phyloP scores from a whole-genome alignment of 2,329 filamentous ascomycete genomes.

The Scedosporium dehoogii region DNA sequence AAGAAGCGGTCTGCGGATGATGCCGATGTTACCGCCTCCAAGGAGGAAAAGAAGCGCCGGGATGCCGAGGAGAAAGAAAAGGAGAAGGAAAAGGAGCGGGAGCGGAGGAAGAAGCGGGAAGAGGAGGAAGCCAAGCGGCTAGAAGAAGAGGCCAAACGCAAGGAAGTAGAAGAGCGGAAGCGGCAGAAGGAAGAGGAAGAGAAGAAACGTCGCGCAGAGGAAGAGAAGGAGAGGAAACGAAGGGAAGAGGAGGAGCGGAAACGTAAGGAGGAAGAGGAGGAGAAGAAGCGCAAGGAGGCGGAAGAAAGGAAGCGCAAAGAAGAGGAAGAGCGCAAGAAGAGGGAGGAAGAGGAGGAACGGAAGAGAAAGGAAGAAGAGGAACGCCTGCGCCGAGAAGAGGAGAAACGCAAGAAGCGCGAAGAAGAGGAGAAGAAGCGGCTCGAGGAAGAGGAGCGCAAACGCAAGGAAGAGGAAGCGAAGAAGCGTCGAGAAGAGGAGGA shows the following conservation, averaged over 20 bases:
- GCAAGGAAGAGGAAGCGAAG: constrained; percentile 15
- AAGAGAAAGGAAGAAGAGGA: constrained; percentile 14
- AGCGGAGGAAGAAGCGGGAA: constrained; percentile 18
- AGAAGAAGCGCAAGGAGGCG: constrained; percentile 24
- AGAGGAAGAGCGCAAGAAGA: constrained; percentile 26
- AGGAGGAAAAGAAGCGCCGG: constrained; percentile 26
- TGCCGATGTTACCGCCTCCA: constrained; percentile 23
- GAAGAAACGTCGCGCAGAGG: constrained; percentile 17
- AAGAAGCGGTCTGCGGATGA: constrained; percentile 21
- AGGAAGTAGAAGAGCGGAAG: constrained; percentile 16
- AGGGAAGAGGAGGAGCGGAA: constrained; percentile 18
- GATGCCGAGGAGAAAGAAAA: constrained; percentile 19
- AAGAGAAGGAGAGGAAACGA: constrained; percentile 23
- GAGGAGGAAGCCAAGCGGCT: constrained; percentile 12
- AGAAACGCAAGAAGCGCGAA: constrained; percentile 14
- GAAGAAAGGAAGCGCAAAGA: constrained; percentile 17
- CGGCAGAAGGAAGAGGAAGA: constrained; percentile 11
- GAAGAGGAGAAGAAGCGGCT: constrained; percentile 16
- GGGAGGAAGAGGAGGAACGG: constrained; percentile 15
- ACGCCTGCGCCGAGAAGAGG: constrained; percentile 14
- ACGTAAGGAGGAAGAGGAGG: constrained; percentile 15
- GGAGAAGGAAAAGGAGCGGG: constrained; percentile 20
- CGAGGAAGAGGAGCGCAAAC: constrained; percentile 23
- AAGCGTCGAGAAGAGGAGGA: constrained; percentile 27
- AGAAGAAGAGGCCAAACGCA: constrained; percentile 15